Conservation (phyloP, 129 eudicot genomes). For the Chrysanthemum lavandulifolium region DNA sequence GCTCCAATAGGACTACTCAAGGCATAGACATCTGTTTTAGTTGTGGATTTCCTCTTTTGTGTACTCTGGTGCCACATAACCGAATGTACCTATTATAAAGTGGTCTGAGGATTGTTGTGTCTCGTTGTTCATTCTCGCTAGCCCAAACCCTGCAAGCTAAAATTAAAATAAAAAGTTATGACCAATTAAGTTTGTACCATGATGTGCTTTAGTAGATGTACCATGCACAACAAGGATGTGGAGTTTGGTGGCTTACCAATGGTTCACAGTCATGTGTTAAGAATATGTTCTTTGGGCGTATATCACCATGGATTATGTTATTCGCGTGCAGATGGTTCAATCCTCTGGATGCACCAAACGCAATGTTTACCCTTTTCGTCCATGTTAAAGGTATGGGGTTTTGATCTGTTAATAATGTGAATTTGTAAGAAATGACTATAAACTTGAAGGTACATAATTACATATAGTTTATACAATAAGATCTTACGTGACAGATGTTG, state of each 20-base stretch:
- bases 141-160: conserved; percentile 50
- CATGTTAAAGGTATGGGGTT: conserved; percentile 31
- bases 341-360: conserved; percentile 39
- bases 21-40: conserved; percentile 45
- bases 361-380: conserved; percentile 35
- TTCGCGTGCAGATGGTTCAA: conserved; percentile 37
- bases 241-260: conserved; percentile 23
- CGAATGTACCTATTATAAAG: conserved; percentile 34
- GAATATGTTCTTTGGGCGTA: conserved; percentile 39
- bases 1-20: conserved; percentile 39
- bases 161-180: not conserved
- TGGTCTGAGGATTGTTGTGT: conserved; percentile 21
- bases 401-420: conserved; percentile 28
- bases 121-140: conserved; percentile 25
- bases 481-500: conserved; percentile 43
- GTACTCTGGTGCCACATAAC: conserved; percentile 51
- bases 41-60: conserved; percentile 35
- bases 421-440: not conserved
- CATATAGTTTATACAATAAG: not conserved
- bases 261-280: conserved; percentile 45
- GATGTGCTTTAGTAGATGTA: not conserved
- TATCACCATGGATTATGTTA: conserved; percentile 44
- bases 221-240: not conserved
- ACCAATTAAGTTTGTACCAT: not conserved
- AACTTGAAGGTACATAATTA: not conserved